phyloP scores from a whole-genome alignment of 306 rosid species.

The Castanospermum australe region DNA sequence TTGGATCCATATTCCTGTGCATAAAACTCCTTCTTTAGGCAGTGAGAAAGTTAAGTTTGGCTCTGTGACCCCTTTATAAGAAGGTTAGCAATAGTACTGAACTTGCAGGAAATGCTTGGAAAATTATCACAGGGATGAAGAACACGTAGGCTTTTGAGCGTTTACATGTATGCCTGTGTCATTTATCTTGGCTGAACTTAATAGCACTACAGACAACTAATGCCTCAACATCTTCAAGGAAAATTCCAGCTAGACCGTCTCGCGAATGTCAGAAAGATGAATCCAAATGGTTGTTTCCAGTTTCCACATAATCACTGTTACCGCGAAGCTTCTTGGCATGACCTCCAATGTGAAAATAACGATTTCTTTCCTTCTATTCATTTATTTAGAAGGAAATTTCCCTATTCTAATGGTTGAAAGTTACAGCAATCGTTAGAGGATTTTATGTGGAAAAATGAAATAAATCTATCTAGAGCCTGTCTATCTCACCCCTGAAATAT shows the following conservation, averaged over 20 bases:
- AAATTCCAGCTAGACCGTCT: not conserved
- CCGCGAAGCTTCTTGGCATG: constrained; percentile 21
- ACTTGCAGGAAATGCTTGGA: constrained; percentile 2
- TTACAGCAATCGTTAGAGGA: not conserved
- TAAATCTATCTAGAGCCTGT: not conserved
- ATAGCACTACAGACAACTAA: not conserved
- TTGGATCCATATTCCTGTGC: constrained; percentile 45
- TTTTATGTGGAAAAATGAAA: not conserved
- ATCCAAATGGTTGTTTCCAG: no score
- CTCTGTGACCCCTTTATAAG: constrained; percentile 13
- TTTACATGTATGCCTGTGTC: not conserved
- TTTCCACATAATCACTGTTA: not conserved
- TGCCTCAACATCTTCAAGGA: constrained; percentile 13
- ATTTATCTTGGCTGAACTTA: not conserved
- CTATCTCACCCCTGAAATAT: not conserved
- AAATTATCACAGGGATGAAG: not conserved
- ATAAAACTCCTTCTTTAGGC: not conserved
- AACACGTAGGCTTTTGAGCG: not conserved
- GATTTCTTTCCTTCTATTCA: not conserved
- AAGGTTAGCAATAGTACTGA: not conserved
- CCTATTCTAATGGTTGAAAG: not conserved
- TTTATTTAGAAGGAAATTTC: not conserved
- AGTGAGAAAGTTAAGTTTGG: not conserved
- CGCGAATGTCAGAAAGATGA: not conserved
- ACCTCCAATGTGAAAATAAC: not conserved